Conservation (phyloP, 1,284 basidiomycete species). For the Ustilago lituana region DNA sequence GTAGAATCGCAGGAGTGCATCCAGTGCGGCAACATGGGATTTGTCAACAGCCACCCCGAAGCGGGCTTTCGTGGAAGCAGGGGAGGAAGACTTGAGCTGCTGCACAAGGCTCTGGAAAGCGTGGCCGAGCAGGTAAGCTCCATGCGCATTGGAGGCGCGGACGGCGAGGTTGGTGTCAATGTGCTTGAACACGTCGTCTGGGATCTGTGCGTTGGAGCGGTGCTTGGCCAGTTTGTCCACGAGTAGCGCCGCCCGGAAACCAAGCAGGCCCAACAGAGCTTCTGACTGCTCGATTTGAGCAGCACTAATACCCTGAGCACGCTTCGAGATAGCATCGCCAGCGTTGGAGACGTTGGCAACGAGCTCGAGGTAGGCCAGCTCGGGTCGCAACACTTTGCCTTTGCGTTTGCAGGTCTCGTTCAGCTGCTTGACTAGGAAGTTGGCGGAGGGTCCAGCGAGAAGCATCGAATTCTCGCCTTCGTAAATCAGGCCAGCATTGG, state of each 20-base stretch:
- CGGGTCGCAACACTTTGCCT: constrained; percentile 24
- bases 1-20: constrained; percentile 39
- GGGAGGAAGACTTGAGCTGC: constrained; percentile 11
- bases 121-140: constrained; percentile 38
- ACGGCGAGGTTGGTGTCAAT: constrained; percentile 48
- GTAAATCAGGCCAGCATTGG: constrained; percentile 56
- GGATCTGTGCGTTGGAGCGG: constrained; percentile 11
- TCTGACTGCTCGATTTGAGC: constrained; percentile 21
- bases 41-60: constrained; percentile 16
- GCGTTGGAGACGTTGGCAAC: constrained; percentile 1
- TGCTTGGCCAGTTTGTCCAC: constrained; percentile 39
- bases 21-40: constrained; percentile 21
- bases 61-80: constrained; percentile 1
- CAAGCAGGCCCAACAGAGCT: constrained; percentile 39
- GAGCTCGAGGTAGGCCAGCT: constrained; percentile 40
- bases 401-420: constrained; percentile 25
- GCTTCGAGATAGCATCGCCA: constrained; percentile 1
- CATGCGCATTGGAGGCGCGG: constrained; percentile 48
- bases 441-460: constrained; percentile 49
- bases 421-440: constrained; percentile 56
- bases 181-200: constrained; percentile 30
- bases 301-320: constrained; percentile 6
- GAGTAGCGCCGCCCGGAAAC: constrained; percentile 31
- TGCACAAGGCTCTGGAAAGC: constrained; percentile 34
- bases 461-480: constrained; percentile 61